Evolutionary conservation across 2,329 filamentous ascomycete species (phyloP).

Genomic region (Fusarium tricinctum): DNA sequence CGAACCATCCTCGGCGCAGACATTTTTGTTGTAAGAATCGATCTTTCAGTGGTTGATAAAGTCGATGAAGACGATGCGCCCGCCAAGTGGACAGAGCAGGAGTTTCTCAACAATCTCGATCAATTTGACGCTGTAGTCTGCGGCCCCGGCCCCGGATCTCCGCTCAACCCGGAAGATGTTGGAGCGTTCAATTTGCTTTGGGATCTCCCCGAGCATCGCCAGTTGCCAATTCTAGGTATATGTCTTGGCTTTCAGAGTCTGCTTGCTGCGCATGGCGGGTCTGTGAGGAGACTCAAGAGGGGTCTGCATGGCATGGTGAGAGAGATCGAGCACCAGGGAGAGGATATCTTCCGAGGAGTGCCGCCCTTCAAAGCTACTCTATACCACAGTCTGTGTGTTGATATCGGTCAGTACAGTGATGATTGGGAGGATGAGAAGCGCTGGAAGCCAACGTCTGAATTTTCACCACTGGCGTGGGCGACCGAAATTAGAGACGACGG

Average conservation of each 20-base stretch:
- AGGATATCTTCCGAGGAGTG: constrained; percentile 76
- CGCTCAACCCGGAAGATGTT: constrained; percentile 78
- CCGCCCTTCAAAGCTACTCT: constrained; percentile 77
- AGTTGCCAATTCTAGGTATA: constrained; percentile 86
- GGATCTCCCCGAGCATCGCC: constrained; percentile 69
- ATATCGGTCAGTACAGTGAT: constrained; percentile 60
- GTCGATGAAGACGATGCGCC: constrained; percentile 14
- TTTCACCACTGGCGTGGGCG: constrained; percentile 75
- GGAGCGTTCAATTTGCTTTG: constrained; percentile 86
- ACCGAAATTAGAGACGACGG: constrained; percentile 59
- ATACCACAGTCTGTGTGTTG: constrained; percentile 76
- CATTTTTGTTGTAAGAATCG: constrained; percentile 65
- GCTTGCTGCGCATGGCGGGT: constrained; percentile 75
- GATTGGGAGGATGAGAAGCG: constrained; percentile 47
- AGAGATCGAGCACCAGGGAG: constrained; percentile 69
- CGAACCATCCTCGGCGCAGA: constrained; percentile 76
- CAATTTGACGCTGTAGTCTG: constrained; percentile 88
- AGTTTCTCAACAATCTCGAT: constrained; percentile 57
- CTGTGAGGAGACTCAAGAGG: constrained; percentile 74
- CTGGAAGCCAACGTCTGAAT: constrained; percentile 60
- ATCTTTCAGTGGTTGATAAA: constrained; percentile 64
- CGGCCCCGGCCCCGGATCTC: constrained; percentile 90
- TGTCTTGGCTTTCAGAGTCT: constrained; percentile 92
- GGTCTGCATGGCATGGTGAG: constrained; percentile 88
- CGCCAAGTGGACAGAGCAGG: constrained; percentile 60